phyloP scores from a whole-genome alignment of 345 rosid species.

The Limnanthes douglasii region DNA sequence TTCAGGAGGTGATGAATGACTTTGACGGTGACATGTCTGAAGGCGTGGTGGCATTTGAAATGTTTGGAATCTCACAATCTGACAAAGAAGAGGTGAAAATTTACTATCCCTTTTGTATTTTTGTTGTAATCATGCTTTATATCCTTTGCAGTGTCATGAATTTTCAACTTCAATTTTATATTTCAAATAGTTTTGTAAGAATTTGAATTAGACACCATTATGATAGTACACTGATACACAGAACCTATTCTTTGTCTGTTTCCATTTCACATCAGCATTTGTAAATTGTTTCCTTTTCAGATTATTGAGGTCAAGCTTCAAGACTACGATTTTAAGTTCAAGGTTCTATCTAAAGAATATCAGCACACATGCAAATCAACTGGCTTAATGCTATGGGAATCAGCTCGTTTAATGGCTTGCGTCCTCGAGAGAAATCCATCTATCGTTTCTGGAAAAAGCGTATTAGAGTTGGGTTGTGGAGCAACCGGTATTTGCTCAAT shows the following conservation, averaged over 20 bases:
- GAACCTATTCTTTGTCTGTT: background rate
- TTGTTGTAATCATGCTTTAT: background rate
- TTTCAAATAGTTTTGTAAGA: too few species aligned
- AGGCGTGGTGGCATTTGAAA: slow-evolving; percentile 53
- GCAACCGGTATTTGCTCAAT: slow-evolving; percentile 84
- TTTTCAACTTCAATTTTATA: too few species aligned
- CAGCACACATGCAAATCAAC: slow-evolving; percentile 90
- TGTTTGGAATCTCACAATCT: slow-evolving; percentile 56
- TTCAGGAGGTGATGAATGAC: slow-evolving; percentile 12
- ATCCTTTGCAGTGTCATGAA: background rate
- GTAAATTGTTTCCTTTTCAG: slow-evolving; percentile 15
- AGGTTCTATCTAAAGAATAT: slow-evolving; percentile 56
- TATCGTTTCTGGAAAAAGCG: slow-evolving; percentile 52
- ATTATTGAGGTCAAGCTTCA: slow-evolving; percentile 28
- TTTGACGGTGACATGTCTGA: slow-evolving; percentile 63
- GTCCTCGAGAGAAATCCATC: slow-evolving; percentile 56
- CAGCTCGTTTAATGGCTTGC: slow-evolving; percentile 70
- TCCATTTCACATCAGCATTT: slow-evolving; percentile 1
- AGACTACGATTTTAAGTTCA: slow-evolving; percentile 28
- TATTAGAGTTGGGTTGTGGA: slow-evolving; percentile 75
- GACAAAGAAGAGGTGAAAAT: slow-evolving; percentile 37
- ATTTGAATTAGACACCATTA: too few species aligned
- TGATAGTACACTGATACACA: too few species aligned
- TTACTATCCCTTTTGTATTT: slow-evolving; percentile 5
- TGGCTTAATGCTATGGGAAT: slow-evolving; percentile 94